These are phyloP conservation scores for Cubamyces lactineus DNA, from an alignment of 768 basidiomycete species.

Conservation along the genomic window DNA sequence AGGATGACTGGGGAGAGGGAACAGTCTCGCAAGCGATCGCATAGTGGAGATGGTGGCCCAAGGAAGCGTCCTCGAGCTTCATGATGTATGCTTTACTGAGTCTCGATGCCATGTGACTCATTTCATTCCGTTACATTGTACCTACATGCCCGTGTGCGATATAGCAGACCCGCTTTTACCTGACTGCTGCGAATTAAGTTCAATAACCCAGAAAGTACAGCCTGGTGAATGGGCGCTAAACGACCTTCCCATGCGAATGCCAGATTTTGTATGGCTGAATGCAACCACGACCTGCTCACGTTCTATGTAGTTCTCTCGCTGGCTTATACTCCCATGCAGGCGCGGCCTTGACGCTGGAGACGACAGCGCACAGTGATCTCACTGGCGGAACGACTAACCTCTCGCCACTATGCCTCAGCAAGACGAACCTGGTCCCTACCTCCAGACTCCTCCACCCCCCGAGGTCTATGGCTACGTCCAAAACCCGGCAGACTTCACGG, in stretches of 20 bases:
- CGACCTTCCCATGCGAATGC: not conserved
- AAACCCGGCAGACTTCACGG: constrained; percentile 12
- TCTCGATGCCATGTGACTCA: too few species aligned
- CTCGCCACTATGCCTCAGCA: constrained; percentile 11
- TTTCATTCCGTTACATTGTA: too few species aligned
- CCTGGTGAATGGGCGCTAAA: constrained; percentile 5
- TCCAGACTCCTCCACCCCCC: constrained; percentile 10
- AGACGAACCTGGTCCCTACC: constrained; percentile 13
- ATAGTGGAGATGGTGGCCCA: constrained; percentile 20
- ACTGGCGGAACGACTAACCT: not conserved
- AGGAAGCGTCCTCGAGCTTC: constrained; percentile 13
- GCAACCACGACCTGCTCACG: constrained; percentile 12
- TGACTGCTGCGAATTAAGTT: too few species aligned
- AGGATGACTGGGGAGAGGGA: constrained; percentile 5
- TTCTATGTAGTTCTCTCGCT: constrained; percentile 21
- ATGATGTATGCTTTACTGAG: not conserved
- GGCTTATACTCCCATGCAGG: constrained; percentile 2
- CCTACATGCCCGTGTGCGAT: not conserved
- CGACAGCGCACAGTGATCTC: not conserved
- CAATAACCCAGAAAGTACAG: too few species aligned
- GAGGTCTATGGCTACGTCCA: constrained; percentile 22
- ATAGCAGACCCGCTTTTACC: too few species aligned
- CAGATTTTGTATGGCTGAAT: constrained; percentile 9
- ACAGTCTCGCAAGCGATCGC: constrained; percentile 12
- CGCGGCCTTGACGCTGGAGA: constrained; percentile 18